Base-by-base conservation (phyloP, 2,329 filamentous ascomycete genomes). In the Paracoccidioides lutzii region DNA sequence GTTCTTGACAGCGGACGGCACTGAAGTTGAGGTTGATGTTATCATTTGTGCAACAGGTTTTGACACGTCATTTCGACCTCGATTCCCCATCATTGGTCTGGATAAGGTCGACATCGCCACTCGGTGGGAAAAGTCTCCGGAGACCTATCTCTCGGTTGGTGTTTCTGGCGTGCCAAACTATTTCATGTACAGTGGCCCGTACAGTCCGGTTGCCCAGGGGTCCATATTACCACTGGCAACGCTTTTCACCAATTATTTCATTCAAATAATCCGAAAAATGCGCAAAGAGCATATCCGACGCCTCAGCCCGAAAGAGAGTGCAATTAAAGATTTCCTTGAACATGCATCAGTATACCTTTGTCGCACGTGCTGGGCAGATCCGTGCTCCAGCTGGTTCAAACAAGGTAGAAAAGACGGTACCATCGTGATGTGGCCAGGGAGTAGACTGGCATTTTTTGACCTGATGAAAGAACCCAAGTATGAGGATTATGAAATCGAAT, bases 1-100 rank as follows among this genome's bases (percentile, higher is more conserved):
- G 8, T 61, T 65, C 45, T 53, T 63, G 45, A 61, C 59, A 3
- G 53, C 43, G 2, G 55, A 57, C 12, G 64, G 62, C 12, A 51
- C 57, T n/a, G 55, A 61, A 33, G 58, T 59, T 14, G 55, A 60
- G n/a, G 62, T 65, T 4, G 63, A 66, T 33, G 59, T 59, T 3
- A 56, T 66, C 22, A 52, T 71, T 43, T 73, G 70, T 57, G 71
- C 71, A 30, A 73, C 70, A 4, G 71, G 71, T 0, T 71, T 70
- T 55, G 65, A 71, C 55, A 63, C 67, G 10, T 53, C 53, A 22
- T 57, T 55, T 38, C 44, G 37, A 45, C 56, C 56, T 9, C 54
- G 42, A 12, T 58, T 48, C 49, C 45, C 42, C 22, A 51, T 58
- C 12, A 56, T 58, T 37, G 12, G 59, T 2, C 54, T 60, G 14